phyloP scores from a whole-genome alignment of 2,329 filamentous ascomycete species.

The Metarhizium anisopliae region DNA sequence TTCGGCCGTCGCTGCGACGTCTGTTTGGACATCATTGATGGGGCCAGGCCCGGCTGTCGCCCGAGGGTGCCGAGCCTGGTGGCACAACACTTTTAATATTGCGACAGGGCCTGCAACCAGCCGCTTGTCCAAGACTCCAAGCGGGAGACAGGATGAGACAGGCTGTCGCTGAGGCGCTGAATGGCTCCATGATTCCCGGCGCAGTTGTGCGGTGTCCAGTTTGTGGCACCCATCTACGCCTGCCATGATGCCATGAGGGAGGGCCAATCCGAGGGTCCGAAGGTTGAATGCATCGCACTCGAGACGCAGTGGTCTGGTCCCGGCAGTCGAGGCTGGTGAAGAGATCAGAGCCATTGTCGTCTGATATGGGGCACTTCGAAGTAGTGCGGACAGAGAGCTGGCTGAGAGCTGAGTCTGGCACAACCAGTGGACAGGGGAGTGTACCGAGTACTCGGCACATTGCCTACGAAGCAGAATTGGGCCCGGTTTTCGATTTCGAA shows the following conservation, averaged over 20 bases:
- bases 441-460: too few relatives aligned
- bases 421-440: too few relatives aligned
- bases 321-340: too few relatives aligned
- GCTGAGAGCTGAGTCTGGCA: too few relatives aligned
- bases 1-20: neutral
- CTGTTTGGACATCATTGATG: neutral
- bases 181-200: neutral
- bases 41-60: constrained; percentile 8
- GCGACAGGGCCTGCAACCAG: neutral
- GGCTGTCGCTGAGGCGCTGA: neutral
- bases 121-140: neutral
- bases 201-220: neutral
- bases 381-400: too few relatives aligned
- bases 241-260: neutral
- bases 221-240: neutral
- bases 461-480: too few relatives aligned
- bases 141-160: neutral
- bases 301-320: too few relatives aligned
- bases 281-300: too few relatives aligned
- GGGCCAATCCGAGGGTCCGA: too few relatives aligned
- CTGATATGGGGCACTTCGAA: too few relatives aligned
- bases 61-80: constrained; percentile 8
- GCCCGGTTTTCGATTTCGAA: too few relatives aligned
- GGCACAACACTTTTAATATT: neutral
- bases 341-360: too few relatives aligned